These are phyloP conservation scores for Boletus sp. DNA, from an alignment of 768 basidiomycete genomes.

Conservation along the genomic window DNA sequence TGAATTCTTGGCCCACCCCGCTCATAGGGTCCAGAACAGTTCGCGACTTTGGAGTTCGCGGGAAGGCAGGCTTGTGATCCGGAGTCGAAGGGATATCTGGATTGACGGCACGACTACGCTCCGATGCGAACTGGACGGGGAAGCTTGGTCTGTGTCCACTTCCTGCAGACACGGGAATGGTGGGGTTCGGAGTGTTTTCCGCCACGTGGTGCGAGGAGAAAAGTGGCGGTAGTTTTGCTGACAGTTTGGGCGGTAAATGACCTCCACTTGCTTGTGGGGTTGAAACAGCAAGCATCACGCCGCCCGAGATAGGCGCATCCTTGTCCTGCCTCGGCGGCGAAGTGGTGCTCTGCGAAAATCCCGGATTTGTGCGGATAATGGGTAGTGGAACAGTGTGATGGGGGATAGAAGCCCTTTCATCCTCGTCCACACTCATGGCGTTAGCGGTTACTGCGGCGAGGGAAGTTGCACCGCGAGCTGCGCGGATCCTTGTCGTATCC, in stretches of 20 bases:
- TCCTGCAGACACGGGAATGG: slow-evolving; percentile 10
- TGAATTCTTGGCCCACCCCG: slow-evolving; percentile 14
- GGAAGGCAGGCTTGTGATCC: slow-evolving; percentile 8
- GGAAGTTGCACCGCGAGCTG: slow-evolving; percentile 11
- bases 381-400: neutral
- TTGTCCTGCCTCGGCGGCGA: slow-evolving; percentile 4
- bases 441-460: neutral
- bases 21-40: slow-evolving; percentile 16
- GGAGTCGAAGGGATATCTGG: slow-evolving; percentile 2
- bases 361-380: neutral
- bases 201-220: neutral
- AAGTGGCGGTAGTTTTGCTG: neutral
- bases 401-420: neutral
- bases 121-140: slow-evolving; percentile 15
- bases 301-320: slow-evolving; percentile 13
- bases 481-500: slow-evolving; percentile 29
- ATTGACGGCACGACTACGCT: slow-evolving; percentile 1
- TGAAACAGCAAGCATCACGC: slow-evolving; percentile 16
- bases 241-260: slow-evolving; percentile 3
- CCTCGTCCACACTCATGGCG: slow-evolving; percentile 2
- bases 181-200: neutral
- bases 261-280: neutral
- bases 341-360: neutral
- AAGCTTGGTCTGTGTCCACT: slow-evolving; percentile 9
- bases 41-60: slow-evolving; percentile 25